Base-by-base conservation (phyloP, 1,284 basidiomycete genomes). In the Cryptococcus deneoformans region DNA sequence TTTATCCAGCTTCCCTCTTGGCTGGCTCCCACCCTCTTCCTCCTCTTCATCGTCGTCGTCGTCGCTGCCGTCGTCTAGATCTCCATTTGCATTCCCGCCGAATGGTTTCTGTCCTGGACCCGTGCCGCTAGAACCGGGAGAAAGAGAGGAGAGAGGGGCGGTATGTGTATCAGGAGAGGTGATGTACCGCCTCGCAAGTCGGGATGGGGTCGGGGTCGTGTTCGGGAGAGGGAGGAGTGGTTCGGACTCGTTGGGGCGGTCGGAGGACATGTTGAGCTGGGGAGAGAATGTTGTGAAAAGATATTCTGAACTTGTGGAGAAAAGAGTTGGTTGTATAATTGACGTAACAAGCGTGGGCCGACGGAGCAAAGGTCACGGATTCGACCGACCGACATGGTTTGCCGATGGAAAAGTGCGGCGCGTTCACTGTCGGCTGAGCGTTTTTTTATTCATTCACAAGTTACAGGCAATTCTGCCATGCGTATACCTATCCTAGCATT, bases 1-100 rank as follows among this genome's bases (percentile, higher is more conserved):
- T 38, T 46, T 53, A 38, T 46, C 52, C 43, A 42, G 10, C 39
- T 39, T 54, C 29, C 24, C 38, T 52, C 35, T 52, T 8, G 40
- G 36, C 50, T 57, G 50, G 6, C 39, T 46, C 37, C 46, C 42
- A 11, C 43, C 24, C 12, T 45, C 42, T 24, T 52, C 40, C 34
- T 46, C 42, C 20, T 40, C 44, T 35, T 51, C 39, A 9, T 16
- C 47, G 5, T 35, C 29, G 5, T 49, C 47, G 4, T 7, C 4
- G 43, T 44, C 43, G 43, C 14, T n/a, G 2, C 6, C 14, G 6
- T 44, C 43, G 43, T 44, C 43, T 29, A 29, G 29, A 29, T 3
- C 29, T 29, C 29, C 29, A 29, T 29, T 29, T 5, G 5, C 29
- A 29, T 29, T 29, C 29, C 29, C 29, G 29, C 29, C 5, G 29